Evolutionary conservation across 2,329 filamentous ascomycete species (phyloP), one percentile per base, ranked within the genome.

Genomic region (Lecanosticta acicola): DNA sequence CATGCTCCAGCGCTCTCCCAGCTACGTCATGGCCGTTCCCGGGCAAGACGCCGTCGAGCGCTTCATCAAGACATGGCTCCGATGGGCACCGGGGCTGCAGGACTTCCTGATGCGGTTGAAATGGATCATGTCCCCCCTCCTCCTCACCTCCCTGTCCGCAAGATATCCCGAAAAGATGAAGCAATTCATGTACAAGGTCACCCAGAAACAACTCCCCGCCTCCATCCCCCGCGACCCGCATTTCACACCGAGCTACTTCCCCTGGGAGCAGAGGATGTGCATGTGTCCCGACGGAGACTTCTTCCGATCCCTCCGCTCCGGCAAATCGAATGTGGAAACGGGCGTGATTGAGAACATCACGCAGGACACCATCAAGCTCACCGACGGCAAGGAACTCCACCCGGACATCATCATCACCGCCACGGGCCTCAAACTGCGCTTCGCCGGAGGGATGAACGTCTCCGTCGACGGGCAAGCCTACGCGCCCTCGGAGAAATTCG

Each of bases 1-100:
- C 1, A 87, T 91, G 79, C 74, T 94, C 2, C 87, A 94, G 67
- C 80, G 88, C 46, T 87, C 81, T 37, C 88, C 88, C 0, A 77
- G 76, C 0, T 90, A 87, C 58, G 48, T 65, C 39, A 46, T 65
- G 32, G 55, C 61, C 16, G 46, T 55, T 17, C 61, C 62, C 2
- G 39, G 40, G 3, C 55, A 64, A 46, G 62, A 65, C 38, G 42
- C 16, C 4, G 19, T 59, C 13, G 62, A 65, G 40, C 57, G 49
- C 24, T 40, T 52, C 18, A 46, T 60, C 18, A 55, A 59, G 13
- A 48, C 20, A 29, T 48, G 48, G 32, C 56, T 54, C 43, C 49
- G 46, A 35, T 60, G 54, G 55, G 49, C 45, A 9, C 54, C 54
- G 32, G 41, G 49, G 1, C 45, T 64, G 17, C 53, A 62, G n/a